These are phyloP conservation scores for Cladosporium sp. DNA, from an alignment of 2,329 filamentous ascomycete genomes.

Conservation along the genomic window DNA sequence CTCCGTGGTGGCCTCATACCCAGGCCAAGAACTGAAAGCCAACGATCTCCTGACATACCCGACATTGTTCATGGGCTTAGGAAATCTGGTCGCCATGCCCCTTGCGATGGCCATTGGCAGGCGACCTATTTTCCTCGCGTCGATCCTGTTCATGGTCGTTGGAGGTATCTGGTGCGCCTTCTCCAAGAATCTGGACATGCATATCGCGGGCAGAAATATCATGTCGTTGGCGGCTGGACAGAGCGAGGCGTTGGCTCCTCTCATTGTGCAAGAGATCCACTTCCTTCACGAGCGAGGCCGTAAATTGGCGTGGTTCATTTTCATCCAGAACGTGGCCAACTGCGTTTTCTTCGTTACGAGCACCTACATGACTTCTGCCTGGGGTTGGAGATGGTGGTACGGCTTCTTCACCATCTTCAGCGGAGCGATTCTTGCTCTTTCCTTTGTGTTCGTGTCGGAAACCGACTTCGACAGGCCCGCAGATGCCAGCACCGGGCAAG, in stretches of 20 bases:
- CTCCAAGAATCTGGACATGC: conserved; percentile 15
- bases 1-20: conserved; percentile 5
- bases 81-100: conserved; percentile 34
- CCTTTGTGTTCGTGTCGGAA: conserved; percentile 36
- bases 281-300: conserved; percentile 21
- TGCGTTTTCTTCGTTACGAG: conserved; percentile 10
- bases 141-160: conserved; percentile 24
- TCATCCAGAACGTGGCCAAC: conserved; percentile 3
- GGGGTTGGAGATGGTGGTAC: conserved; percentile 12
- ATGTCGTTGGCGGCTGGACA: conserved; percentile 25
- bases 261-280: conserved; percentile 19
- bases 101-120: conserved; percentile 29
- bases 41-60: conserved; percentile 34
- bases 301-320: conserved; percentile 2
- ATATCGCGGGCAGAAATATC: conserved; percentile 26
- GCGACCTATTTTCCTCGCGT: conserved; percentile 27
- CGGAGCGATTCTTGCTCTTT: conserved; percentile 29
- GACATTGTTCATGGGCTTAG: conserved; percentile 31
- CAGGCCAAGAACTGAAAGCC: conserved; percentile 19
- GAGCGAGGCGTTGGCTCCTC: conserved; percentile 18
- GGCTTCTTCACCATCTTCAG: conserved; percentile 8
- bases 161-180: conserved; percentile 22
- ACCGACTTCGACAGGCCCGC: conserved; percentile 34
- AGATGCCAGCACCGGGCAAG: conserved; percentile 8
- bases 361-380: conserved; percentile 8